Base-by-base conservation (phyloP, 1,139 yeast species). In the Candida albicans region DNA sequence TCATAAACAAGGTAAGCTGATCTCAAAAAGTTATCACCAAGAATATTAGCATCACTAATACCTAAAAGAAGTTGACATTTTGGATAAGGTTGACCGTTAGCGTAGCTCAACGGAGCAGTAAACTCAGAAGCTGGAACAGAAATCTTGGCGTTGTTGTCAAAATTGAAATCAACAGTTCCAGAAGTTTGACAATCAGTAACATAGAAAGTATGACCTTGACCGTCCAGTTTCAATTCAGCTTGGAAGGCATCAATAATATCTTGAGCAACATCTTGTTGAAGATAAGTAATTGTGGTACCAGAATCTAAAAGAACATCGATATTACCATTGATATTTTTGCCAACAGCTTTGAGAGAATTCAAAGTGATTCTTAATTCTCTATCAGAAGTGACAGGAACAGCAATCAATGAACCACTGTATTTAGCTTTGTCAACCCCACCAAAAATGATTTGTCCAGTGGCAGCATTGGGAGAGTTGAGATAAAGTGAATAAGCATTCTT, bases 401-500 rank as follows among this genome's bases (percentile, higher is more conserved):
- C 30, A 35, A 35, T 42, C 45, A 64, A 58, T 3, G 41, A 40
- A 11, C 65, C 67, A 6, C 45, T 31, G 44, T 57, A 62, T 51
- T 65, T 65, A 26, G 59, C 62, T 12, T 49, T 48, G 42, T 65
- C 70, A 38, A 57, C 49, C 14, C 66, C 70, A 7, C 70, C 70
- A 45, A 65, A 64, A 24, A 65, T 49, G 22, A 65, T 36, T 3
- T 58, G 42, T 2, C 70, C 68, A 12, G 52, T 26, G n/a, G 50
- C 26, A 15, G 68, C 57, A 11, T 52, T 54, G 8, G 42, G 38
- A 2, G 56, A 46, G 37, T 54, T 52, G 48, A 70, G 61, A 53
- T 61, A 70, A 42, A 70, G 55, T 7, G 73, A 67, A 55, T 67
- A 70, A 24, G 70, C 66, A 37, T 50, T 52, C 44, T 73, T 74